Conservation (phyloP, 352 stramenopile genomes). For the Elongisporangium senticosum region DNA sequence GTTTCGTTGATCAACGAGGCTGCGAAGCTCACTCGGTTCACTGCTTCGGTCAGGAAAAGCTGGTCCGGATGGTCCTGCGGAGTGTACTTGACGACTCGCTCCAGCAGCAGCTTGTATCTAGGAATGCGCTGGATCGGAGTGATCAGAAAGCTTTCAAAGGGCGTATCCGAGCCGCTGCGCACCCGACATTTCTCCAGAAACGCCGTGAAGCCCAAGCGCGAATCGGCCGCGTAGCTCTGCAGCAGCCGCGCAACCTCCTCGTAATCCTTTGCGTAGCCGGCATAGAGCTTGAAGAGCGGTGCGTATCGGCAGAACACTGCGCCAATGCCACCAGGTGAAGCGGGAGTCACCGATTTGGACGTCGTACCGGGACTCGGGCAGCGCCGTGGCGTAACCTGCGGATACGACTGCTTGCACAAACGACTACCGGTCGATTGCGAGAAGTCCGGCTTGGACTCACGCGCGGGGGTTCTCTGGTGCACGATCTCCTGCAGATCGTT, state of each 20-base stretch:
- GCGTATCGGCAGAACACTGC: constrained; percentile 79
- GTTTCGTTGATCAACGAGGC: constrained; percentile 83
- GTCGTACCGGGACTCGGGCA: constrained; percentile 23
- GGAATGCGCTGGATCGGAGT: constrained; percentile 91
- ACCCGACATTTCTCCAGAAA: constrained; percentile 56
- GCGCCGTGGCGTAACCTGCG: background rate
- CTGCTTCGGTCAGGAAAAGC: constrained; percentile 51
- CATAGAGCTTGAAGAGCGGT: constrained; percentile 80
- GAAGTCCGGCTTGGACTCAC: background rate
- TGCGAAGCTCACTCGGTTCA: constrained; percentile 46
- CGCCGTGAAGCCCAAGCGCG: constrained; percentile 36
- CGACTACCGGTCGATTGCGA: constrained; percentile 1
- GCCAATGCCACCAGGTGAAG: constrained; percentile 30
- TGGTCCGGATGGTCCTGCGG: constrained; percentile 47
- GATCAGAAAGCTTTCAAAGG: constrained; percentile 86
- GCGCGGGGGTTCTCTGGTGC: constrained; percentile 15
- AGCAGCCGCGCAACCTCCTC: constrained; percentile 65
- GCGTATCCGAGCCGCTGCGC: constrained; percentile 47
- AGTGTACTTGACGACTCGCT: constrained; percentile 75
- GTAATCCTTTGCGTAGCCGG: constrained; percentile 80
- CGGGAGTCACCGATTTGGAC: constrained; percentile 22
- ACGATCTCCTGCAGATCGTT: constrained; percentile 65
- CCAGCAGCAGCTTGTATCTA: constrained; percentile 86
- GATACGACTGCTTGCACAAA: background rate
- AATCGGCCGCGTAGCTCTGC: constrained; percentile 44